phyloP scores from a whole-genome alignment of 2,329 filamentous ascomycete genomes.

The Fusarium nurragi region DNA sequence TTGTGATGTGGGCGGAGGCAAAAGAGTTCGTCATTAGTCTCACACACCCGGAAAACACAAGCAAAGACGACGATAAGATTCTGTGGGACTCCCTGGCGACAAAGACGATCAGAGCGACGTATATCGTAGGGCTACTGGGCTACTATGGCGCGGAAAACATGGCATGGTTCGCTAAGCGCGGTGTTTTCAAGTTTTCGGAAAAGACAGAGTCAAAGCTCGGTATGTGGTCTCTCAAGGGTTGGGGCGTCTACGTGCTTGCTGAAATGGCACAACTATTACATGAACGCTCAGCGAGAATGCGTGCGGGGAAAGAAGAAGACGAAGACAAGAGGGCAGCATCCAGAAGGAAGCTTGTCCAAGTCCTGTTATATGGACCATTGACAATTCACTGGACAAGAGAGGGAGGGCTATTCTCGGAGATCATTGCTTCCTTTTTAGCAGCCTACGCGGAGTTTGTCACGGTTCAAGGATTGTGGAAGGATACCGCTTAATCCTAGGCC shows the following conservation, averaged over 20 bases:
- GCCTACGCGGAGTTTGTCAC: conserved; percentile 29
- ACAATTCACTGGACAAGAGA: conserved; percentile 24
- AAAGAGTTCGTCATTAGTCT: conserved; percentile 13
- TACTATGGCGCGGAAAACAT: conserved; percentile 19
- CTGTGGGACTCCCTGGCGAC: neutral
- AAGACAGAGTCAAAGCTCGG: conserved; percentile 14
- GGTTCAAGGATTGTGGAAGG: conserved; percentile 18
- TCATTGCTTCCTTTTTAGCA: conserved; percentile 10
- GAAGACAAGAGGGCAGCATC: neutral
- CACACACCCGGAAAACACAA: rapidly evolving
- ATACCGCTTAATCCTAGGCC: neutral
- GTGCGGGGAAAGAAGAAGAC: neutral
- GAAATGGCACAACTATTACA: conserved; percentile 18
- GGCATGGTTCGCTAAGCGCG: conserved; percentile 13
- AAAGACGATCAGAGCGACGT: neutral
- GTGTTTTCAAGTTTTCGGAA: conserved; percentile 5
- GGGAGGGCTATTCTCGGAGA: conserved; percentile 16
- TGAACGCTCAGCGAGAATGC: neutral
- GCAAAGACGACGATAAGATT: neutral
- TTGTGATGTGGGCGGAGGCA: conserved; percentile 12
- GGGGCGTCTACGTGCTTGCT: conserved; percentile 16
- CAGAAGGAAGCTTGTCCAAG: conserved; percentile 13
- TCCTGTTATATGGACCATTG: conserved; percentile 17
- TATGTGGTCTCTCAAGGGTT: conserved; percentile 18
- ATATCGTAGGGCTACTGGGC: conserved; percentile 9